These are phyloP conservation scores for Cystobasidium pallidum DNA, from an alignment of 1,284 basidiomycete species.

Conservation along the genomic window DNA sequence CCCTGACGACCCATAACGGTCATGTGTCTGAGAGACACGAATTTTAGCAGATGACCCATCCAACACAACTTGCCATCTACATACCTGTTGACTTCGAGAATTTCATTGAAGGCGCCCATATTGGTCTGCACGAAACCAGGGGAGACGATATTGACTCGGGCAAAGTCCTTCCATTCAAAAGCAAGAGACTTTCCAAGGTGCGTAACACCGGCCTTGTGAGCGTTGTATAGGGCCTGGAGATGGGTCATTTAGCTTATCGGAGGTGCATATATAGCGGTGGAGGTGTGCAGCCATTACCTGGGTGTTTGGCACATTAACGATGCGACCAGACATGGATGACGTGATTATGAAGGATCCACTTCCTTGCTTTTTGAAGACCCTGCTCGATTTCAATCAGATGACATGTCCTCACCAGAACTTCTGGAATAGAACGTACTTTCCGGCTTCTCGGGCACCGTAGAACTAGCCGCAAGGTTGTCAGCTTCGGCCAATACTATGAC, in stretches of 20 bases:
- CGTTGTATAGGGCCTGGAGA: constrained; percentile 55
- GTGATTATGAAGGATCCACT: constrained; percentile 55
- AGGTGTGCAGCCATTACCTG: constrained; percentile 4
- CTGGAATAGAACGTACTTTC: constrained; percentile 42
- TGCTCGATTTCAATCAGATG: constrained; percentile 46
- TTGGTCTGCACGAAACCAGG: constrained; percentile 55
- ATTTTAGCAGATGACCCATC: not conserved
- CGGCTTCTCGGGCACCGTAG: constrained; percentile 42
- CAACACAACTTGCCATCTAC: not conserved
- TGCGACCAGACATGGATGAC: constrained; percentile 54
- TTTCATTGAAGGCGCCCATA: constrained; percentile 38
- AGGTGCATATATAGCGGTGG: constrained; percentile 32
- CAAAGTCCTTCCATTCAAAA: constrained; percentile 55
- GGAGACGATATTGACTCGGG: constrained; percentile 56
- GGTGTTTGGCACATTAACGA: constrained; percentile 53
- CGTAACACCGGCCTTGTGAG: constrained; percentile 53
- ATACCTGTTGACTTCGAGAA: constrained; percentile 22
- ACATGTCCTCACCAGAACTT: constrained; percentile 48
- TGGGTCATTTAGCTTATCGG: not conserved
- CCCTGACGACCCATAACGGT: constrained; percentile 41
- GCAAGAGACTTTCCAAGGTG: constrained; percentile 55
- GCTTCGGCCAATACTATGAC: not conserved
- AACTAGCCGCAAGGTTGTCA: constrained; percentile 8
- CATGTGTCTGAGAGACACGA: constrained; percentile 19
- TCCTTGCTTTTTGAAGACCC: constrained; percentile 55